Conservation (phyloP, 2,329 filamentous ascomycete genomes). For the Venturia aucupariae region DNA sequence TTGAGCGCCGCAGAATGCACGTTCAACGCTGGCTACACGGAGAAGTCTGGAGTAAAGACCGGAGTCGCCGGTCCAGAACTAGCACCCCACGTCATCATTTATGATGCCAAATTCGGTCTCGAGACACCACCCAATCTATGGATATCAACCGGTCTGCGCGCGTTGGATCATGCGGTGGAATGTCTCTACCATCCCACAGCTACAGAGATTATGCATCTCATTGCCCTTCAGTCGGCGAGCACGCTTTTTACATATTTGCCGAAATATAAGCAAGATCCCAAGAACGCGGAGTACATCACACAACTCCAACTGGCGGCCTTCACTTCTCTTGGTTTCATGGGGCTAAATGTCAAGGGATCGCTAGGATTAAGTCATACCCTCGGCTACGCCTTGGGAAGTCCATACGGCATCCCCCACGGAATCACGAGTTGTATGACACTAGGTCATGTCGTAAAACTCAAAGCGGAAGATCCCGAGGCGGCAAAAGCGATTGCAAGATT, state of each 20-base stretch:
- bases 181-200: slow-evolving; percentile 43
- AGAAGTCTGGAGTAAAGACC: slow-evolving; percentile 39
- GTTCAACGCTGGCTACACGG: slow-evolving; percentile 42
- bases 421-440: slow-evolving; percentile 47
- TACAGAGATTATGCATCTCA: slow-evolving; percentile 39
- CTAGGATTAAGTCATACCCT: slow-evolving; percentile 40
- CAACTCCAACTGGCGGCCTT: slow-evolving; percentile 45
- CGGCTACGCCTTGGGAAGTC: slow-evolving; percentile 44
- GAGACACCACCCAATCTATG: slow-evolving; percentile 43
- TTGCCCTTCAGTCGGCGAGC: slow-evolving; percentile 36
- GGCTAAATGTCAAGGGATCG: slow-evolving; percentile 41
- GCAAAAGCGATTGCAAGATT: slow-evolving; percentile 38
- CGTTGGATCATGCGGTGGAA: slow-evolving; percentile 49
- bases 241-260: slow-evolving; percentile 41
- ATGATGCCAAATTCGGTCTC: slow-evolving; percentile 42
- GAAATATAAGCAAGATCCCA: slow-evolving; percentile 36
- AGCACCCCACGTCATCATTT: slow-evolving; percentile 41
- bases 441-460: slow-evolving; percentile 45
- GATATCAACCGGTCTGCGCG: slow-evolving; percentile 43
- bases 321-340: slow-evolving; percentile 41
- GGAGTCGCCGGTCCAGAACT: slow-evolving; percentile 35
- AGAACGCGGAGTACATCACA: slow-evolving; percentile 41
- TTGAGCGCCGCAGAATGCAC: slow-evolving; percentile 47
- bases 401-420: slow-evolving; percentile 48
- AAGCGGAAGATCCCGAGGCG: slow-evolving; percentile 35